Percentiles rank a stretch among this genome's conserved stretches.
Evolutionary conservation across 306 rosid genomes (phyloP).

Genomic region (Pyrus pyrifolia): DNA sequence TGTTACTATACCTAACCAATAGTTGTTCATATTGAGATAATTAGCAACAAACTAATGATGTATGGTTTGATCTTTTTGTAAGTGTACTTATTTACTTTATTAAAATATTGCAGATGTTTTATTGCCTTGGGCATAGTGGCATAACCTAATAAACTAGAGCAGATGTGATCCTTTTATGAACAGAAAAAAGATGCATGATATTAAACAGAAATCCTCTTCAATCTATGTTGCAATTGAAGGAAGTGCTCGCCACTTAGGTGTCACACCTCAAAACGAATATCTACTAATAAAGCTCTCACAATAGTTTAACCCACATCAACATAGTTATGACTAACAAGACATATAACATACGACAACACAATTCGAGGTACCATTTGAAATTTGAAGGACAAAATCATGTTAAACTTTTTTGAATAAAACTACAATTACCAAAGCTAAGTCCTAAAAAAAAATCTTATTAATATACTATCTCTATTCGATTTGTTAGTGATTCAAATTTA

Average conservation of each 20-base stretch:
- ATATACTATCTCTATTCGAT: neutral
- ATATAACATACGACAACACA: rapidly evolving
- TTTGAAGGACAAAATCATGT: too few relatives aligned
- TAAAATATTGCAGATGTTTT: too few relatives aligned
- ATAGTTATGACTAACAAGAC: too few relatives aligned
- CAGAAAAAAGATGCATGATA: too few relatives aligned
- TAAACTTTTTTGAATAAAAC: too few relatives aligned
- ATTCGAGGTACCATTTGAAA: too few relatives aligned
- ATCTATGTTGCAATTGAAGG: neutral
- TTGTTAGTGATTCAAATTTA: neutral
- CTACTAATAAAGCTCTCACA: neutral
- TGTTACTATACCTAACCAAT: neutral
- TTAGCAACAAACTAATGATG: neutral
- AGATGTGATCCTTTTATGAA: too few relatives aligned
- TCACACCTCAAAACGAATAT: neutral
- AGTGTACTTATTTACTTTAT: too few relatives aligned
- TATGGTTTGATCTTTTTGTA: too few relatives aligned
- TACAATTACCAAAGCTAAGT: too few relatives aligned
- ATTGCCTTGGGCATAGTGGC: neutral
- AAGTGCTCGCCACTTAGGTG: neutral
- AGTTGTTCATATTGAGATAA: neutral
- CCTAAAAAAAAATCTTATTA: neutral
- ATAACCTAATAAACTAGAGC: too few relatives aligned
- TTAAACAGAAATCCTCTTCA: too few relatives aligned
- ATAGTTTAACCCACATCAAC: neutral